Percentiles rank a stretch among this genome's conserved stretches.
Evolutionary conservation across 2,329 filamentous ascomycete species (phyloP).

Genomic region (Trichoderma atroviride): DNA sequence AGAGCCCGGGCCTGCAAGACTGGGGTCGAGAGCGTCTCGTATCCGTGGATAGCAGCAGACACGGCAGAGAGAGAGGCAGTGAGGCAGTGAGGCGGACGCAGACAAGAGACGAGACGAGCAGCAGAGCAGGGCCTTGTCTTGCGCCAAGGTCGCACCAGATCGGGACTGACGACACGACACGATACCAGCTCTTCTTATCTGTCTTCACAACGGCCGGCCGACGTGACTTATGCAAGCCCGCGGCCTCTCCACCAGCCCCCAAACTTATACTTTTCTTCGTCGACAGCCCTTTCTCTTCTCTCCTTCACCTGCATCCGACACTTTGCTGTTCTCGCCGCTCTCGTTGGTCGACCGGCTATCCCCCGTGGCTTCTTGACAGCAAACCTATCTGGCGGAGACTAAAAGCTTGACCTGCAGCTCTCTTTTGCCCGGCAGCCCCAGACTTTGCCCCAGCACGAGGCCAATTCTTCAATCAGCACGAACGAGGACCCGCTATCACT

Average conservation of each 20-base stretch:
- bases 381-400: not conserved
- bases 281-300: conserved; percentile 21
- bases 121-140: not conserved
- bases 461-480: conserved; percentile 4
- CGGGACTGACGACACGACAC: not conserved
- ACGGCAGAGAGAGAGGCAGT: not conserved
- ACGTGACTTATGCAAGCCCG: conserved; percentile 20
- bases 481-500: conserved; percentile 23
- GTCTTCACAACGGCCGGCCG: conserved; percentile 2
- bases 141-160: not conserved
- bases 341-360: not conserved
- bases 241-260: conserved; percentile 22
- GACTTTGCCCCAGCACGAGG: conserved; percentile 15
- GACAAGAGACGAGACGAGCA: not conserved
- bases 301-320: conserved; percentile 18
- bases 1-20: conserved; percentile 3
- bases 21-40: conserved; percentile 20
- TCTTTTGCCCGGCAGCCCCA: conserved; percentile 14
- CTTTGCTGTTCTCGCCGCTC: not conserved
- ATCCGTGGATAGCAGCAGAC: conserved; percentile 26
- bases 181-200: not conserved
- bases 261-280: conserved; percentile 27
- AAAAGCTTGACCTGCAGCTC: conserved; percentile 8
- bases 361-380: not conserved
- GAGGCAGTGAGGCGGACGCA: not conserved